Base-by-base conservation (phyloP, 176 grass and related monocot species). In the Musa acuminata region DNA sequence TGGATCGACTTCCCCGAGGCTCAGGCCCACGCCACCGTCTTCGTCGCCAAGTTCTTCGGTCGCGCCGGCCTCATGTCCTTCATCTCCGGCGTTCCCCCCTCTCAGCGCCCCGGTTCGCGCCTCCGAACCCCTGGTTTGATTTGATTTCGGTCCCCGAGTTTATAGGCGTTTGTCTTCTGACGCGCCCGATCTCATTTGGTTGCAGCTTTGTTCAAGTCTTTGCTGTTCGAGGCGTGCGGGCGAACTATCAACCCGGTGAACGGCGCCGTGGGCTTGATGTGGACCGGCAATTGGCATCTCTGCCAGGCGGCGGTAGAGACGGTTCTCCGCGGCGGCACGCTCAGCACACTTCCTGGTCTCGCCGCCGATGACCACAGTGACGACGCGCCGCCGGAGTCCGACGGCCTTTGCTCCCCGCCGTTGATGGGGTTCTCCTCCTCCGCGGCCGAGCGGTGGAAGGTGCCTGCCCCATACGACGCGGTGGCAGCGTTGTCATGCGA, bases 21-120 rank as follows among this genome's bases (percentile, higher is more conserved):
- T 10, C 96, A 99, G 75, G 96, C 86, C 71, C 88, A 95, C 87
- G 96, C 96, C 86, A 99, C 96, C 26, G 83, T 99, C 57, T 99
- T 99, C 77, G 91, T 89, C 77, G 91, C 96, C 76, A 99, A 99
- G 83, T 95, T 91, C 82, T 99, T 99, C 49, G 96, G 96, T 79
- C 96, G 96, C 52, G 96, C 96, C 14, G 96, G 96, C 0, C 88
- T 99, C 71, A 83, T 95, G 75, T 88, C 96, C 55, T 99, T 99
- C 91, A 84, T 99, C 86, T 87, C 86, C 55, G 87, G 86, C 66
- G 96, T 99, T 20, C 84, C 96, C 23, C 82, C 87, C 3, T 53
- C 77, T 0, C 91, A 92, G 60, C 96, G 96, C 35, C 86, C 96
- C 49, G 90, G 95, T 92, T 59, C 13, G 71, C 62, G 19, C 1